Evolutionary conservation across 2,329 filamentous ascomycete genomes (phyloP).

Genomic region (Trichoderma citrinoviride): DNA sequence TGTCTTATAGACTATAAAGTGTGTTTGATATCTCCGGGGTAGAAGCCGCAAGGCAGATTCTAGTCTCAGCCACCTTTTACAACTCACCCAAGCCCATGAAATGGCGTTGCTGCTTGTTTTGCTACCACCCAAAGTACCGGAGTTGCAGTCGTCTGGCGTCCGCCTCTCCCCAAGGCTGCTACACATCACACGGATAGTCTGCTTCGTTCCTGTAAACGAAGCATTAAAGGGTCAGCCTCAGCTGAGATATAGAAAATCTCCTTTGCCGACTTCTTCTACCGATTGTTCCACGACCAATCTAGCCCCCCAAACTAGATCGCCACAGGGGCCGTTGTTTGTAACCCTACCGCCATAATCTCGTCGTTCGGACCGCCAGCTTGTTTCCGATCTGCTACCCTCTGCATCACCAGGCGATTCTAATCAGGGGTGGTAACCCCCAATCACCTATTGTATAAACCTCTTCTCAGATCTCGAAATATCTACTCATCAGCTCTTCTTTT

Average conservation of each 20-base stretch:
- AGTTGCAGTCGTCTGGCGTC: too few species aligned
- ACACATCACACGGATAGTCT: not conserved
- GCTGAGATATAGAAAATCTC: not conserved
- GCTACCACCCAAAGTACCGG: not conserved
- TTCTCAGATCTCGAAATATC: not conserved
- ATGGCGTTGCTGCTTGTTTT: not conserved
- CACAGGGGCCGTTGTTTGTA: not conserved
- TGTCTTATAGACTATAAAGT: not conserved
- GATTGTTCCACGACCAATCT: not conserved
- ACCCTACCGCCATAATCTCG: not conserved
- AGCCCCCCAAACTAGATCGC: not conserved
- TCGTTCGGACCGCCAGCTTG: not conserved
- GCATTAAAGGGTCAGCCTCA: not conserved
- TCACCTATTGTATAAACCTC: too few species aligned
- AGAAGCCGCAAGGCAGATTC: not conserved
- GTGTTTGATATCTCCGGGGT: not conserved
- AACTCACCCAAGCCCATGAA: not conserved
- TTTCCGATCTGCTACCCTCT: not conserved
- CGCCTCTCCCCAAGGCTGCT: too few species aligned
- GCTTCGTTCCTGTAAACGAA: not conserved
- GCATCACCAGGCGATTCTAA: not conserved
- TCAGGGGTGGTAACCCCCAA: not conserved
- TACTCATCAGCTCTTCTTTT: not conserved
- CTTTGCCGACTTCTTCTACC: not conserved
- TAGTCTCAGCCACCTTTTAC: not conserved